Evolutionary conservation across 148 eudicot species (phyloP), one percentile per base, ranked within the genome.

Genomic region (Silene conica): DNA sequence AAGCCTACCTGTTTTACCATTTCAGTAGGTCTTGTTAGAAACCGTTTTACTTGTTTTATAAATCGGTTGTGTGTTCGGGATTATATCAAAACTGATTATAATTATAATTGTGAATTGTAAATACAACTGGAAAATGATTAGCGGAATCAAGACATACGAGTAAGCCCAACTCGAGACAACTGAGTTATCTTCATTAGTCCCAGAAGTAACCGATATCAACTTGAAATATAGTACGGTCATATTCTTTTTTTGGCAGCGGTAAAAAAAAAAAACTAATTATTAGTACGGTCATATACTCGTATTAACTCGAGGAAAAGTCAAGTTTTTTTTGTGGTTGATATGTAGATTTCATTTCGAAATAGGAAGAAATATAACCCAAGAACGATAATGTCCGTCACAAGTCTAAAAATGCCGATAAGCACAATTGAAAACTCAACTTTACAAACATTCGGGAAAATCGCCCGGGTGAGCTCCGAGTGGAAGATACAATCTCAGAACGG

Each of bases 341-440:
- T 12, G 55, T 15, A 50, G 55, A 50, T 15, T 50, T 50, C 55
- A 50, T 50, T 15, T 50, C 55, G 15, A 50, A 3, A 12, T 50
- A 38, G 9, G 43, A 38, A 38, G 43, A 38, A 38, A 38, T 50
- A 50, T 50, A 50, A 50, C 9, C 55, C 16, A 50, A 18, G 55
- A 50, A 1, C 16, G 14, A 13, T 13, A 23, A 9, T 59, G 3
- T 21, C 31, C 31, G 43, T 14, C 56, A 28, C 14, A 58, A 57
- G 19, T 41, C 68, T 63, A 34, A 69, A 31, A 60, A 34, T 52
- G 23, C 8, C 34, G 3, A 7, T 26, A 16, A 61, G 69, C 19
- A 65, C 22, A 65, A 38, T 65, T 18, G 19, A 28, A 22, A 52
- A 63, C 68, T 62, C 77, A 69, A 79, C 71, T 70, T 74, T 71